A percentile compares a stretch with the other conserved stretches of the same genome.
phyloP scores from a whole-genome alignment of 148 eudicot species.

The Spergularia bocconei region DNA sequence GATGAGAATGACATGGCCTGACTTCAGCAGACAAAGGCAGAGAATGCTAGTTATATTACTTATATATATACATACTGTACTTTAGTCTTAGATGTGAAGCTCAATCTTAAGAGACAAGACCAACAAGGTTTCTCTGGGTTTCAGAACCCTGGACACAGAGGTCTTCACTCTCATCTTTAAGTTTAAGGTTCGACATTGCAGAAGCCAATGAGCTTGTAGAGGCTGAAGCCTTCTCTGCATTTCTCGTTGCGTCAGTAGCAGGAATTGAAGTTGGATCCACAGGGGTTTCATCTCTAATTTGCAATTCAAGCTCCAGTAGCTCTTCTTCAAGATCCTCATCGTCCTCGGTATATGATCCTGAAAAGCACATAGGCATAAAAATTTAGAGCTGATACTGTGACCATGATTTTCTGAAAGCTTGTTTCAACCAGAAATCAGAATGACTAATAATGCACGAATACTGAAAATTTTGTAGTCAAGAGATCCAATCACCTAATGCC shows the following conservation, averaged over 20 bases:
- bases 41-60: neutral
- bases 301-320: constrained; percentile 50
- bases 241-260: constrained; percentile 20
- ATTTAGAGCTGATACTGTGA: neutral
- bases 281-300: constrained; percentile 34
- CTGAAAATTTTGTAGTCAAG: neutral
- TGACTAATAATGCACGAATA: neutral
- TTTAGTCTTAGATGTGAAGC: constrained; percentile 15
- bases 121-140: neutral
- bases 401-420: neutral
- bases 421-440: constrained; percentile 3
- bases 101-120: constrained; percentile 12
- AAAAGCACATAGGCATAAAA: neutral
- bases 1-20: too few relatives aligned
- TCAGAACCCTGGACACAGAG: constrained; percentile 2
- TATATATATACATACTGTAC: neutral
- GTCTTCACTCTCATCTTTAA: constrained; percentile 22
- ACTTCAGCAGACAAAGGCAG: too few relatives aligned
- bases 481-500: constrained; percentile 49
- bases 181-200: constrained; percentile 53
- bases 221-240: constrained; percentile 24
- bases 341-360: constrained; percentile 44
- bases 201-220: constrained; percentile 42
- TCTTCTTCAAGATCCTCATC: constrained; percentile 77
- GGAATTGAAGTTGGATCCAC: constrained; percentile 22